phyloP scores from a whole-genome alignment of 1,139 yeast genomes.

The Entelexis sorbosivorans region DNA sequence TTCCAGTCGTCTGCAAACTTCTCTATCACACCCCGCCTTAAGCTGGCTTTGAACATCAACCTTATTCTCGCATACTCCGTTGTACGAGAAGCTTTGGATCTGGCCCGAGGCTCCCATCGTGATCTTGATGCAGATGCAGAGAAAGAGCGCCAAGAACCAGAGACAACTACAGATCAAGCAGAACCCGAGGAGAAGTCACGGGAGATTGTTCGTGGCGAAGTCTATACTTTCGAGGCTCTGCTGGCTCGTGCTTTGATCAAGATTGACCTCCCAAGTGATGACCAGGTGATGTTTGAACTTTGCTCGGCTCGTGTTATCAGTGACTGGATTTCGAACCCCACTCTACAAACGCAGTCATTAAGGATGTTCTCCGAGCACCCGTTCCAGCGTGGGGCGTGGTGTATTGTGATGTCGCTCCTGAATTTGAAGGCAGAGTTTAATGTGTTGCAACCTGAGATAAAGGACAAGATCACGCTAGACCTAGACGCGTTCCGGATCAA shows the following conservation, averaged over 20 bases:
- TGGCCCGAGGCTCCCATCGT: slow-evolving; percentile 9
- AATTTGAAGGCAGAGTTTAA: slow-evolving; percentile 25
- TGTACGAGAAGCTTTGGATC: slow-evolving; percentile 23
- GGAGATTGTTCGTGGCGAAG: background rate
- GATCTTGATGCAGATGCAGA: background rate
- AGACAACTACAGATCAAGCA: background rate
- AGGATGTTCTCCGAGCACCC: slow-evolving; percentile 50
- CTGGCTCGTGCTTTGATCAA: slow-evolving; percentile 37
- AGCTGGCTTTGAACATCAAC: slow-evolving; percentile 27
- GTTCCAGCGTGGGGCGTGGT: slow-evolving; percentile 38
- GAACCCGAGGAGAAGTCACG: background rate
- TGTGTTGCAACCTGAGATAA: slow-evolving; percentile 7
- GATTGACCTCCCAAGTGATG: slow-evolving; percentile 41
- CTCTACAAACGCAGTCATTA: slow-evolving; percentile 32
- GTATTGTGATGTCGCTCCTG: slow-evolving; percentile 30
- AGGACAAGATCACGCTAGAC: slow-evolving; percentile 24
- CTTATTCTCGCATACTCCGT: slow-evolving; percentile 26
- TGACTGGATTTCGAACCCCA: slow-evolving; percentile 28
- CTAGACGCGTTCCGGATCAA: slow-evolving; percentile 32
- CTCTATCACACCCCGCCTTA: slow-evolving; percentile 25
- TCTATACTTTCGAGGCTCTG: background rate
- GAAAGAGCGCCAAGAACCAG: background rate
- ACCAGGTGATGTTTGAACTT: slow-evolving; percentile 43
- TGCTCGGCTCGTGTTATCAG: slow-evolving; percentile 34
- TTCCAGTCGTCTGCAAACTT: slow-evolving; percentile 22